These are phyloP conservation scores for Thalassiosira hispida DNA, from an alignment of 352 stramenopile species.

Conservation along the genomic window DNA sequence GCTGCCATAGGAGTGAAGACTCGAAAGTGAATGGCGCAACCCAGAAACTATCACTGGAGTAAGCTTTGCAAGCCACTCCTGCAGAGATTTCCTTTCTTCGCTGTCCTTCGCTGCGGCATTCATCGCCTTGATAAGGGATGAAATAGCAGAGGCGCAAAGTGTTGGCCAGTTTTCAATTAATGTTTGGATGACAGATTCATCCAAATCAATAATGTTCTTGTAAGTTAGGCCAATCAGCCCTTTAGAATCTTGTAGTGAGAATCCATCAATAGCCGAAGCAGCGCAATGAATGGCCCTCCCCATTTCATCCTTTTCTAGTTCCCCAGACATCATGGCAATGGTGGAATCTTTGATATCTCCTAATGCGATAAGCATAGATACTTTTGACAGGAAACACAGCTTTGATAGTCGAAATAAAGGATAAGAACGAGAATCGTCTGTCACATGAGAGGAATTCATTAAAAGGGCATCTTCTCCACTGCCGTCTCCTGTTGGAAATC, in stretches of 20 bases:
- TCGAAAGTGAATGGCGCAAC: conserved; percentile 33
- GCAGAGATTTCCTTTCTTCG: conserved; percentile 36
- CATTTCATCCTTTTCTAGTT: conserved; percentile 45
- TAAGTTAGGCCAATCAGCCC: conserved; percentile 49
- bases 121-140: conserved; percentile 53
- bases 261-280: conserved; percentile 76
- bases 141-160: conserved; percentile 47
- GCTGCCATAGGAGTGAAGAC: not conserved
- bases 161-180: conserved; percentile 64
- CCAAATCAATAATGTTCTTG: conserved; percentile 57
- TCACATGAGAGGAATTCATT: conserved; percentile 41
- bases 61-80: conserved; percentile 66
- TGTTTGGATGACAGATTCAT: conserved; percentile 59
- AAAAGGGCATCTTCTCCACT: conserved; percentile 25
- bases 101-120: conserved; percentile 20
- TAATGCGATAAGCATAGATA: conserved; percentile 36
- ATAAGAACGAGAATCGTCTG: conserved; percentile 53
- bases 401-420: conserved; percentile 59
- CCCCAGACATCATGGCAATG: conserved; percentile 27
- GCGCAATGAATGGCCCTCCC: conserved; percentile 61
- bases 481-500: conserved; percentile 24
- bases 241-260: conserved; percentile 46
- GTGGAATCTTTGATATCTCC: conserved; percentile 35
- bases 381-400: conserved; percentile 48
- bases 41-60: conserved; percentile 59